A percentile compares a stretch with the other conserved stretches of the same genome.
Conservation (phyloP, 345 rosid genomes). For the Populus pruinosa region DNA sequence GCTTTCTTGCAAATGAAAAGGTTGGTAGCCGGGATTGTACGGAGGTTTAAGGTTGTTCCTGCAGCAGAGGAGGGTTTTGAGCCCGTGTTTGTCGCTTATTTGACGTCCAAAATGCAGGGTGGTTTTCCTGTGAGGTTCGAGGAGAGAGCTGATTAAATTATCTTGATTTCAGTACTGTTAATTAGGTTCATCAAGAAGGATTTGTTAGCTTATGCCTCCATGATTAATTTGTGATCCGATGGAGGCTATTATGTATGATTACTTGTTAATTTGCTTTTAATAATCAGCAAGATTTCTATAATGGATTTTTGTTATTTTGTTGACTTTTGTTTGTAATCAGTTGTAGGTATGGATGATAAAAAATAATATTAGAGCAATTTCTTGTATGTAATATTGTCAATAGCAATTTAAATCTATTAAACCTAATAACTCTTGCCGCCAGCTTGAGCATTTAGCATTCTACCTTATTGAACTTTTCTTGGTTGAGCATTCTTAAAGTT, state of each 20-base stretch:
- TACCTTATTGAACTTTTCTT: too few relatives aligned
- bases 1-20: slow-evolving; percentile 34
- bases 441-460: too few relatives aligned
- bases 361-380: too few relatives aligned
- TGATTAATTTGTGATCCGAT: too few relatives aligned
- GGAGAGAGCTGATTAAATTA: slow-evolving; percentile 20
- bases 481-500: too few relatives aligned
- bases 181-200: too few relatives aligned
- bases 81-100: slow-evolving; percentile 37
- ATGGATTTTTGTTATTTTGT: background rate
- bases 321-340: too few relatives aligned
- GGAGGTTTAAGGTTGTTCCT: slow-evolving; percentile 50
- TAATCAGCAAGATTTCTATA: background rate
- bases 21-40: slow-evolving; percentile 31
- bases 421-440: too few relatives aligned
- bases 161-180: background rate
- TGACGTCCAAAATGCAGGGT: slow-evolving; percentile 58
- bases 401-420: too few relatives aligned
- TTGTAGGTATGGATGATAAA: too few relatives aligned
- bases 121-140: slow-evolving; percentile 53
- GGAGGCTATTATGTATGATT: background rate
- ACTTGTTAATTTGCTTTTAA: background rate
- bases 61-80: slow-evolving; percentile 28
- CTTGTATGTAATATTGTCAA: too few relatives aligned
- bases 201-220: too few relatives aligned